A percentile compares a stretch with the other conserved stretches of the same genome.
These are phyloP conservation scores for Amylocystis lapponica DNA, from an alignment of 768 basidiomycete species.

Conservation along the genomic window DNA sequence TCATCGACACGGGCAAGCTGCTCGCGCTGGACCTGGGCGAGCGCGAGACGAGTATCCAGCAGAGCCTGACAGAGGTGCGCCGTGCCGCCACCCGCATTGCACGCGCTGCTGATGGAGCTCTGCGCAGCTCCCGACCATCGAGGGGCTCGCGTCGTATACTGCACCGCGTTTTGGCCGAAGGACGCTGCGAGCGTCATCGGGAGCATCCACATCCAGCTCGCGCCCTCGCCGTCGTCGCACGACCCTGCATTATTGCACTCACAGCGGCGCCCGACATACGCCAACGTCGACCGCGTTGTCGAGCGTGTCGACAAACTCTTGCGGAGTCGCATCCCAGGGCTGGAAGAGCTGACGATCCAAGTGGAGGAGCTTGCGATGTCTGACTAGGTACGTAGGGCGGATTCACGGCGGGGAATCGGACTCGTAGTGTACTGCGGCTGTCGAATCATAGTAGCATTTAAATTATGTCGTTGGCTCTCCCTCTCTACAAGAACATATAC, in stretches of 20 bases:
- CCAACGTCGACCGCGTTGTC: constrained; percentile 65
- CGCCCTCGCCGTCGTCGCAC: constrained; percentile 48
- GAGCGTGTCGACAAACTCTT: constrained; percentile 71
- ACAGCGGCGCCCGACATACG: constrained; percentile 42
- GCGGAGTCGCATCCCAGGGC: constrained; percentile 65
- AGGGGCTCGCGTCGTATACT: constrained; percentile 78
- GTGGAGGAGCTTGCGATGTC: constrained; percentile 11
- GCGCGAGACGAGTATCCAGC: constrained; percentile 45
- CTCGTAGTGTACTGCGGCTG: no score
- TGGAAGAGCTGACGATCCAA: constrained; percentile 90
- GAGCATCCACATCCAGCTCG: constrained; percentile 88
- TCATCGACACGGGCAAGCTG: constrained; percentile 88
- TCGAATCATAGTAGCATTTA: no score
- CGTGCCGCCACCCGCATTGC: not conserved
- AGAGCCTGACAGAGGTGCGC: constrained; percentile 60
- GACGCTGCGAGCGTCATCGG: constrained; percentile 83
- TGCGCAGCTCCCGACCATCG: constrained; percentile 60
- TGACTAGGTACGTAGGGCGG: no score
- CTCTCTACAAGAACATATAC: no score
- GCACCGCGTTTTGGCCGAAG: constrained; percentile 90
- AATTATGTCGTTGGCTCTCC: no score
- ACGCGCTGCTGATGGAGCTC: not conserved
- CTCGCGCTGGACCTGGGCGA: constrained; percentile 82
- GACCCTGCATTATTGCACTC: constrained; percentile 54
- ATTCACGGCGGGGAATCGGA: no score